Evolutionary conservation across 2,329 filamentous ascomycete genomes (phyloP), one percentile per base, ranked within the genome.

Genomic region (Talaromyces sp.): DNA sequence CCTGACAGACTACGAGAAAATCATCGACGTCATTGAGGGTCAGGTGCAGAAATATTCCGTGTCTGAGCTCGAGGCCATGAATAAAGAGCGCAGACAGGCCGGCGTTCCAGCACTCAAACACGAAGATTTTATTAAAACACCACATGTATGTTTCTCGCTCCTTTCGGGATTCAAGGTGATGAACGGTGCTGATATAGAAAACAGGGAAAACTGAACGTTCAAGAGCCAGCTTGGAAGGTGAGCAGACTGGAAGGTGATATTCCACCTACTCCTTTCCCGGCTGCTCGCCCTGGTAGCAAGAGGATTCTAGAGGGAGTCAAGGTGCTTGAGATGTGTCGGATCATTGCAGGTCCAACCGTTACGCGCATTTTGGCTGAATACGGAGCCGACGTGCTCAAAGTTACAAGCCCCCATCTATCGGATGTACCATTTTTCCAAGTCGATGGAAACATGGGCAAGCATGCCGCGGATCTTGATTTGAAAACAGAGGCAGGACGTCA

Each of bases 321-420:
- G 58, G 87, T 91, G 5, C 79, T 91, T 4, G 89, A 92, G 65
- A 74, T 91, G 27, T 89, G 87, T 65, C 84, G 88, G 36, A 86
- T 91, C 63, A 90, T 91, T 57, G 88, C 88, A 3, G 88, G 87
- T 0, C 88, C 88, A n/a, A 83, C 86, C 4, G 85, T 91, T 59
- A 84, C 84, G 3, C 82, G 87, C 27, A 85, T 85, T 1, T 79
- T 91, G 0, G 87, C 86, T n/a, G 88, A 89, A 56, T 87, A 90
- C 65, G 89, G 89, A 2, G 88, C 88, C 7, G 82, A 86, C 48
- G 87, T 91, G 0, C 78, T 91, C 59, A 88, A 90, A 62, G 78
- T 91, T 39, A 90, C 87, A 1, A 85, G 84, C 5, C 82, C 86
- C 0, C 76, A 82, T 33, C 77, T 91, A 9, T 83, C 84, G 2